A percentile compares a stretch with the other conserved stretches of the same genome.
Evolutionary conservation across 2,329 filamentous ascomycete genomes (phyloP).

Genomic region (Alternaria novae-zelandiae): DNA sequence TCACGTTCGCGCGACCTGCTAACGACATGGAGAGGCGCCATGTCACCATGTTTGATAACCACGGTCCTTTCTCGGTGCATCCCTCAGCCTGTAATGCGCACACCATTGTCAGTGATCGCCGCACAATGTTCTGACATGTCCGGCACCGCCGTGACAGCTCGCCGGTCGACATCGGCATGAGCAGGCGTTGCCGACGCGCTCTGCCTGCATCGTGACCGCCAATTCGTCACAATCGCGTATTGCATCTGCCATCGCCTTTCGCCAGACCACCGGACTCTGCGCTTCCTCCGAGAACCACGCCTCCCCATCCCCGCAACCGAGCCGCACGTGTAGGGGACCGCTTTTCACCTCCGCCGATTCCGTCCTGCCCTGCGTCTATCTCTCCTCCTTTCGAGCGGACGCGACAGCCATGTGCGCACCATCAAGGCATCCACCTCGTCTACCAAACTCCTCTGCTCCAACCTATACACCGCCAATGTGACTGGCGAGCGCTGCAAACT

Average conservation of each 20-base stretch:
- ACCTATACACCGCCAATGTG: slow-evolving; percentile 10
- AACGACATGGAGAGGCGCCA: not conserved
- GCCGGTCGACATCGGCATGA: slow-evolving; percentile 24
- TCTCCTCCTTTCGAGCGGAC: not conserved
- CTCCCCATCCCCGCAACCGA: not conserved
- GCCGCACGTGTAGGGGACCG: not conserved
- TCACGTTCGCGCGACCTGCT: slow-evolving; percentile 15
- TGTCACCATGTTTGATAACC: not conserved
- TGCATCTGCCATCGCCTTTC: not conserved
- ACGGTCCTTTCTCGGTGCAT: slow-evolving; percentile 14
- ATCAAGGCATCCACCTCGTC: not conserved
- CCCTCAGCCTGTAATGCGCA: slow-evolving; percentile 1
- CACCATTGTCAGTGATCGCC: not conserved
- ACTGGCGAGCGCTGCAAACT: slow-evolving; percentile 5
- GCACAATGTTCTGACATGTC: slow-evolving; percentile 4
- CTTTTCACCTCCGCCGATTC: not conserved
- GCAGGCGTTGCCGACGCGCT: not conserved
- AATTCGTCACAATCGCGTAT: not conserved
- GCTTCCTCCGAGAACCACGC: not conserved
- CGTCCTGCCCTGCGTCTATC: not conserved
- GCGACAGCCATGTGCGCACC: not conserved
- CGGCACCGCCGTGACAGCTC: not conserved
- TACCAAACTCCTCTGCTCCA: not conserved
- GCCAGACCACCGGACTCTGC: slow-evolving; percentile 2
- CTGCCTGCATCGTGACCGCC: slow-evolving; percentile 1